These are phyloP conservation scores for Pichia sp. DNA, from an alignment of 1,139 yeast species.

Conservation along the genomic window DNA sequence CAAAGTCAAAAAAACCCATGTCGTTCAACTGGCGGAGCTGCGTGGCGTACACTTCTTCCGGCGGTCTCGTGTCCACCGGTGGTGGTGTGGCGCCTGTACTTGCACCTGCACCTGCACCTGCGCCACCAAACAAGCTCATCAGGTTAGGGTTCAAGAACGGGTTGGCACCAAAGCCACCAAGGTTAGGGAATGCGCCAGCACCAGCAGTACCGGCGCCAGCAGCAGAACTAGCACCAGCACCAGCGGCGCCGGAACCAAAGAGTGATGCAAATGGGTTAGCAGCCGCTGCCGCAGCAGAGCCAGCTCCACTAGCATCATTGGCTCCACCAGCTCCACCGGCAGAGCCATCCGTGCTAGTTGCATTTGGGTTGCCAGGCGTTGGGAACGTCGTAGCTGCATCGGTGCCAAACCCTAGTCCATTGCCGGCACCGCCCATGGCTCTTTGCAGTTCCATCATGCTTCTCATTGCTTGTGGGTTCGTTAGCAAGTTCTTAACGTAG, in stretches of 20 bases:
- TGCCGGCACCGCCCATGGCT: slow-evolving; percentile 30
- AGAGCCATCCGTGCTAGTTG: slow-evolving; percentile 15
- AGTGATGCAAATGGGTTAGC: slow-evolving; percentile 15
- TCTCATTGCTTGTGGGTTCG: slow-evolving; percentile 82
- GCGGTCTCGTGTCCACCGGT: slow-evolving; percentile 75
- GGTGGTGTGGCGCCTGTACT: slow-evolving; percentile 12
- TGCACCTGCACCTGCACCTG: slow-evolving; percentile 12
- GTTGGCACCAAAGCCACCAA: slow-evolving; percentile 23
- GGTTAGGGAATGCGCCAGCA: neutral
- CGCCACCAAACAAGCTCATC: slow-evolving; percentile 34
- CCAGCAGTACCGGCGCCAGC: slow-evolving; percentile 30
- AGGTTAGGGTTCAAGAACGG: slow-evolving; percentile 27
- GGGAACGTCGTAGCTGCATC: slow-evolving; percentile 34
- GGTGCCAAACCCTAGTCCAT: slow-evolving; percentile 24
- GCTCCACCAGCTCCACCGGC: slow-evolving; percentile 8
- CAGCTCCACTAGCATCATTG: slow-evolving; percentile 5
- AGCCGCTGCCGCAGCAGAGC: slow-evolving; percentile 8
- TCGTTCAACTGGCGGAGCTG: slow-evolving; percentile 92
- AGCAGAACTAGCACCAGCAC: slow-evolving; percentile 29
- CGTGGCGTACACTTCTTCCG: slow-evolving; percentile 88
- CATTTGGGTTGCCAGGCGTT: slow-evolving; percentile 37
- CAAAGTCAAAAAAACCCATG: slow-evolving; percentile 94
- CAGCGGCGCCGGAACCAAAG: slow-evolving; percentile 37
- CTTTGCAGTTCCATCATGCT: slow-evolving; percentile 72
- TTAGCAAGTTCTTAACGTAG: slow-evolving; percentile 73